A percentile compares a stretch with the other conserved stretches of the same genome.
Conservation (phyloP, 768 basidiomycete genomes). For the Mycena albidolilacea region DNA sequence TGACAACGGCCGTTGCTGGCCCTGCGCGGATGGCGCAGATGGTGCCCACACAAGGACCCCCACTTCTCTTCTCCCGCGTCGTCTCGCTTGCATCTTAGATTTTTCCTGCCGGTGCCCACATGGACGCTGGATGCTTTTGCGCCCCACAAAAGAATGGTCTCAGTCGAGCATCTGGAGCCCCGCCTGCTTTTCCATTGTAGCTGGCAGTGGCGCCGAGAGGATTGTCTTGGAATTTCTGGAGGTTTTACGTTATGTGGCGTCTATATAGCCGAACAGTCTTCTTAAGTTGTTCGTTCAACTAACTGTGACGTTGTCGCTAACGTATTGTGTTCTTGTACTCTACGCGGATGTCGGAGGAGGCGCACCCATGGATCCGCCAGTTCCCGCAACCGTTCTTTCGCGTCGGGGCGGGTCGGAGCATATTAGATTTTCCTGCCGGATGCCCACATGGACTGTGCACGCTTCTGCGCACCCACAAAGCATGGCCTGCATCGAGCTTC, state of each 20-base stretch:
- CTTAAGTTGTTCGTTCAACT: too few species aligned
- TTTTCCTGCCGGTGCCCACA: not conserved
- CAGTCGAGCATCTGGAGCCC: not conserved
- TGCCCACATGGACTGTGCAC: not conserved
- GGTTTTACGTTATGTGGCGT: too few species aligned
- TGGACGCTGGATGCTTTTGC: not conserved
- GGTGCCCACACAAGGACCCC: constrained; percentile 7
- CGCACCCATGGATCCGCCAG: not conserved
- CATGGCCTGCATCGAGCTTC: not conserved
- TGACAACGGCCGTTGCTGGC: not conserved
- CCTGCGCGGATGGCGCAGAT: not conserved
- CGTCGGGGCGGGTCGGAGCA: too few species aligned
- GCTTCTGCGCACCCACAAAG: not conserved
- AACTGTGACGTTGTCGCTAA: too few species aligned
- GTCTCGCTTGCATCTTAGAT: not conserved
- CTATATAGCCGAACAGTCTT: too few species aligned
- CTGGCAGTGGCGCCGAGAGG: too few species aligned
- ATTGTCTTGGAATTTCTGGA: too few species aligned
- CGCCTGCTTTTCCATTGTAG: not conserved
- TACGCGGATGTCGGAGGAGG: too few species aligned
- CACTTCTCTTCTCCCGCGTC: not conserved
- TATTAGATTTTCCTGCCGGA: not conserved
- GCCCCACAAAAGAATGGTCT: not conserved
- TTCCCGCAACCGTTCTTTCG: too few species aligned
- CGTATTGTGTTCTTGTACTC: too few species aligned